Evolutionary conservation across 495 filamentous ascomycete species (phyloP), one percentile per base, ranked within the genome.

Genomic region (Aspergillus leporis): DNA sequence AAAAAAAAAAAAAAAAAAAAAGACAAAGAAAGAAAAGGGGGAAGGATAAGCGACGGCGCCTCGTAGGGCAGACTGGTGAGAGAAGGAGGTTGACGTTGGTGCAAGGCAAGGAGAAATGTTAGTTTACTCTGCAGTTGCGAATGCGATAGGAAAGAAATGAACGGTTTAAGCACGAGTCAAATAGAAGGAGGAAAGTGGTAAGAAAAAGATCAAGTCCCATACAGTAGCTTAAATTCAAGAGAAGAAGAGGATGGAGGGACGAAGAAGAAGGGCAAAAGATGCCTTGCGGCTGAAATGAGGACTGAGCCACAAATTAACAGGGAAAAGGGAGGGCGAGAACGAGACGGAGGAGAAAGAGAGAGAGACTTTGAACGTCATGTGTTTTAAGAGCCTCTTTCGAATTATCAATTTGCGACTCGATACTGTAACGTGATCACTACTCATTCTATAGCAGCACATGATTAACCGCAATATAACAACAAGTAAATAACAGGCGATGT

Each of bases 201-300:
- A 13, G 19, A 36, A 41, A 38, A 10, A 12, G 7, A 3, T 13
- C 13, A 41, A 14, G 8, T 18, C n/a, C 3, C 5, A 41, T 41
- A 3, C 10, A 2, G 30, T 13, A 34, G 19, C 3, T 9, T 47
- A 49, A 34, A 34, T 18, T n/a, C n/a, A 40, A 25, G 22, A 46
- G 48, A 59, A 51, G 19, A 38, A 23, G 32, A 23, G 28, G 45
- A 61, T 43, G 21, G 53, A 9, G 34, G 38, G 16, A 47, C 9
- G 25, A 4, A 52, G 45, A 57, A 49, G 32, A 43, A 19, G 28
- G 56, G 34, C 16, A 28, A 43, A 58, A 58, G 56, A 56, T 36
- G 54, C 54, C 54, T 56, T 56, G 54, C 54, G 54, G 53, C 53
- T 55, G 36, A 45, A 46, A 40, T 41, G 34, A 19, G 38, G 16